Conservation (phyloP, 495 filamentous ascomycete genomes). For the Amphirosellinia nigrospora region DNA sequence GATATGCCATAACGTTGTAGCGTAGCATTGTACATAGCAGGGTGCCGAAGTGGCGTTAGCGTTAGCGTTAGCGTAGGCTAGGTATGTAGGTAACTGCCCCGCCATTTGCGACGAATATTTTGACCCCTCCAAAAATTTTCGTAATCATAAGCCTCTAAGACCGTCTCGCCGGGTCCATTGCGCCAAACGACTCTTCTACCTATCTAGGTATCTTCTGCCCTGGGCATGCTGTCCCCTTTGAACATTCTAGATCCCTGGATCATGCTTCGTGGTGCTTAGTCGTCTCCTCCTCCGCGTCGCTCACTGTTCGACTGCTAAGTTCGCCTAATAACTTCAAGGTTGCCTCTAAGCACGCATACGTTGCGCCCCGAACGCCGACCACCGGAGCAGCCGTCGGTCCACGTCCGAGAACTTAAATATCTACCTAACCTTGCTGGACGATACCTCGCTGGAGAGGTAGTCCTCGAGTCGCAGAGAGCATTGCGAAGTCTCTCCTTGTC, state of each 20-base stretch:
- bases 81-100: no score
- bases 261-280: not conserved
- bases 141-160: not conserved
- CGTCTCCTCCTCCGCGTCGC: not conserved
- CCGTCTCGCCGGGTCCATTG: conserved; percentile 2
- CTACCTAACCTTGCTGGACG: no score
- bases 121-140: conserved; percentile 24
- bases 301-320: not conserved
- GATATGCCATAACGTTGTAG: not conserved
- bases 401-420: not conserved
- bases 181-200: conserved; percentile 1
- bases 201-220: no score
- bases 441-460: no score
- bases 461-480: not conserved
- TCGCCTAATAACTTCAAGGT: not conserved
- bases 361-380: conserved; percentile 3
- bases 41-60: not conserved
- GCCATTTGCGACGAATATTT: conserved; percentile 18
- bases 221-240: not conserved
- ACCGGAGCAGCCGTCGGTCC: conserved; percentile 9
- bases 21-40: no score
- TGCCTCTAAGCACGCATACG: no score
- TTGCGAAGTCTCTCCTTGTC: not conserved
- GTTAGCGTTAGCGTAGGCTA: not conserved
- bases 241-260: not conserved